Percentiles rank a stretch among this genome's conserved stretches.
phyloP scores from a whole-genome alignment of 176 grass and related monocot species.

The Aegilops tauschii region DNA sequence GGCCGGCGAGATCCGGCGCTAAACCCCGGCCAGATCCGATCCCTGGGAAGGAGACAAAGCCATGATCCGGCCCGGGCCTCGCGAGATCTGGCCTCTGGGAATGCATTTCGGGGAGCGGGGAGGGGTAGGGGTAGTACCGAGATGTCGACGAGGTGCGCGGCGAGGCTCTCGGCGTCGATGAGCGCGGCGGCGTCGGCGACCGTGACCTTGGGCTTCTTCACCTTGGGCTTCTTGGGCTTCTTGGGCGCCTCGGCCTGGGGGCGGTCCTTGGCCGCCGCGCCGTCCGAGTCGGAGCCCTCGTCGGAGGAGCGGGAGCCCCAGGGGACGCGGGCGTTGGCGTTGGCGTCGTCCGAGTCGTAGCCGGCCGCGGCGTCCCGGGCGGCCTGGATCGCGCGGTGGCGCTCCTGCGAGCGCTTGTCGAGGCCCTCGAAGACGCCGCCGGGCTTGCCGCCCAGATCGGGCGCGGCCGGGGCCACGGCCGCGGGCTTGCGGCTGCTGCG shows the following conservation, averaged over 20 bases:
- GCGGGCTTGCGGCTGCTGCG: constrained; percentile 74
- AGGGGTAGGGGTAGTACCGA: constrained; percentile 35
- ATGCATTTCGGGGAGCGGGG: neutral
- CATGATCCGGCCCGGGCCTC: neutral
- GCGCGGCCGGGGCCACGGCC: neutral
- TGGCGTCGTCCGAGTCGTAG: constrained; percentile 18
- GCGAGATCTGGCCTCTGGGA: constrained; percentile 19
- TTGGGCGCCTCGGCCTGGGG: constrained; percentile 55
- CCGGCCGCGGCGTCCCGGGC: constrained; percentile 47
- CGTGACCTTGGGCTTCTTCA: constrained; percentile 88
- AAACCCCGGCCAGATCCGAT: constrained; percentile 41
- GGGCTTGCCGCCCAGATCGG: constrained; percentile 38
- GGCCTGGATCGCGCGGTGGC: constrained; percentile 70
- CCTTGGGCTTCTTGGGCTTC: constrained; percentile 88
- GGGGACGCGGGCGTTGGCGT: constrained; percentile 11
- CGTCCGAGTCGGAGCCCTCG: constrained; percentile 48
- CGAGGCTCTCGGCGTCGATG: constrained; percentile 75
- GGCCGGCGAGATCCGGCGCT: constrained; percentile 6
- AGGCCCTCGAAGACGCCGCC: constrained; percentile 73
- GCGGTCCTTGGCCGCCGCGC: constrained; percentile 7
- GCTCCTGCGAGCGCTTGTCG: constrained; percentile 80
- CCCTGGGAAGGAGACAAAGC: constrained; percentile 17
- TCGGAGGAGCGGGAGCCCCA: constrained; percentile 48
- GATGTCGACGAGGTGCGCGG: constrained; percentile 67
- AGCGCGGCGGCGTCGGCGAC: constrained; percentile 67